Base-by-base conservation (phyloP, 768 basidiomycete genomes). In the Lyophyllum semitale region DNA sequence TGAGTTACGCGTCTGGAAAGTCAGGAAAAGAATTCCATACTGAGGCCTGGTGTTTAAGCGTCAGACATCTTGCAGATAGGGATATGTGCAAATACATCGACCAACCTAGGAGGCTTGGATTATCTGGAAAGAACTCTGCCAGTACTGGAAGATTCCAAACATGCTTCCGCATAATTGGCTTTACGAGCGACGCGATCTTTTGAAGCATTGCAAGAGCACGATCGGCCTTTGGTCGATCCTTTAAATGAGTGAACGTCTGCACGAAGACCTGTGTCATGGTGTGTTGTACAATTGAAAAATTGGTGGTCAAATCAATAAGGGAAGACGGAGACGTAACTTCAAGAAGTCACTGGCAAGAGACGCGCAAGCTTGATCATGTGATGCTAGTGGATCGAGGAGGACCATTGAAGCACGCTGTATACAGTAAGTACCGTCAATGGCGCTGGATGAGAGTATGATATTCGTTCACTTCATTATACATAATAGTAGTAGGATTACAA, bases 131-230 rank as follows among this genome's bases (percentile, higher is more conserved):
- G 78, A 95, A 94, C 69, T 96, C 91, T n/a, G 85, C 75, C n/a
- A 93, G 82, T 1, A 84, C 78, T 25, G 90, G 88, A 25, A 93
- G 75, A 25, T 80, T 77, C 95, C 95, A 98, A 4, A 73, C 73
- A 61, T 88, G 88, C 60, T 87, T 91, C 54, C 86, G 77, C 95
- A 97, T 97, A 60, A 98, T 93, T 7, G 95, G 95, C 69, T 95
- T 95, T 47, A 96, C 93, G 46, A 92, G 78, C 1, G 87, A 85
- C 0, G 88, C 87, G 27, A 91, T 77, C 58, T 80, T 79, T 61
- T 88, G 81, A 33, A 95, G 77, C 66, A 90, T 75, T 15, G 76
- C 68, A 40, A 92, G 76, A 17, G 93, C 91, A 35, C 82, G 78
- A 58, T 89, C 82, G 41, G 84, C 80, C 61, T 83, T 81, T 35